These are phyloP conservation scores for Xylaria nigripes DNA, from an alignment of 495 filamentous ascomycete species.

Conservation along the genomic window DNA sequence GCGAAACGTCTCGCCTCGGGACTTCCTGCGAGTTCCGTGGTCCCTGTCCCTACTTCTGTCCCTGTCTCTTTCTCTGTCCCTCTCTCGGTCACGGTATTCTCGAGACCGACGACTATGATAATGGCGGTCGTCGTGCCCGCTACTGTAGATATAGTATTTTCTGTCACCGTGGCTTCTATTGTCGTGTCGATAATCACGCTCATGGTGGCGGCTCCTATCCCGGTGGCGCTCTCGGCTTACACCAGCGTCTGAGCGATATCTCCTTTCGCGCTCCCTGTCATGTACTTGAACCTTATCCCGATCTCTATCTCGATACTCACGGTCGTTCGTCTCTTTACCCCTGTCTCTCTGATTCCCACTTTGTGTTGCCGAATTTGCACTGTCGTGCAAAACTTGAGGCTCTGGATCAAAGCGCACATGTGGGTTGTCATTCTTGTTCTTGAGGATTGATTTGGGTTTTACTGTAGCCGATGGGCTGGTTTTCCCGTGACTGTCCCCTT, in stretches of 20 bases:
- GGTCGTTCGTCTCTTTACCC: conserved; percentile 18
- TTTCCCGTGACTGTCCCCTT: conserved; percentile 5
- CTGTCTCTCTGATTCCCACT: conserved; percentile 19
- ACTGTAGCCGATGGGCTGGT: conserved; percentile 32
- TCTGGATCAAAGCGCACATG: conserved; percentile 37
- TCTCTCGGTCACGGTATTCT: conserved; percentile 2
- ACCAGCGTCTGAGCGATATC: conserved; percentile 20
- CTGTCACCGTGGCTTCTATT: conserved; percentile 2
- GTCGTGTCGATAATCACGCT: conserved; percentile 14
- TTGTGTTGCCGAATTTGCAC: conserved; percentile 25
- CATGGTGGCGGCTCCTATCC: conserved; percentile 17
- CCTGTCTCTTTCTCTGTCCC: conserved; percentile 9
- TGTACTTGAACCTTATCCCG: conserved; percentile 16
- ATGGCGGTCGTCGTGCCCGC: conserved; percentile 3
- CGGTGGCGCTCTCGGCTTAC: conserved; percentile 16
- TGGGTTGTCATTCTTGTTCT: conserved; percentile 41
- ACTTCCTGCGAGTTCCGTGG: conserved; percentile 26
- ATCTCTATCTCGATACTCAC: conserved; percentile 15
- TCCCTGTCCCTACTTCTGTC: conserved; percentile 10
- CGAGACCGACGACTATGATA: neutral
- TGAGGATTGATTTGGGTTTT: conserved; percentile 42
- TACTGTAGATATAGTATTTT: conserved; percentile 1
- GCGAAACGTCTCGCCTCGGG: conserved; percentile 32
- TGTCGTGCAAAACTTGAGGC: conserved; percentile 29
- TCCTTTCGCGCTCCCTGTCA: conserved; percentile 20